Evolutionary conservation across 306 rosid species (phyloP).

Genomic region (Quillaja saponaria): DNA sequence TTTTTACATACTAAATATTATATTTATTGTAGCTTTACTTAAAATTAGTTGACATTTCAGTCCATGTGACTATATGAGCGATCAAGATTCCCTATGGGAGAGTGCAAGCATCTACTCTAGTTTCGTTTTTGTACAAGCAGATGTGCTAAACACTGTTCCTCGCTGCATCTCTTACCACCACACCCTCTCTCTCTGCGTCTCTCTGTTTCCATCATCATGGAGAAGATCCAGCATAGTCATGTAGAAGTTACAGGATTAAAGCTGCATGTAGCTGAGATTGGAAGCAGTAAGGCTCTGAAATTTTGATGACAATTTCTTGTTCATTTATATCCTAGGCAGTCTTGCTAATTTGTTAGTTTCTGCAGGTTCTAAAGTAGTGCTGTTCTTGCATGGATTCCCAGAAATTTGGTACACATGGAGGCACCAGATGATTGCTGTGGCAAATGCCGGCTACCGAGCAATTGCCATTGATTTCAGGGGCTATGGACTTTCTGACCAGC

Average conservation of each 20-base stretch:
- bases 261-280: slow-evolving; percentile 70
- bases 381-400: slow-evolving; percentile 79
- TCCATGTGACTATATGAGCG: too few relatives aligned
- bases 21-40: too few relatives aligned
- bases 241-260: slow-evolving; percentile 67
- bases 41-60: too few relatives aligned
- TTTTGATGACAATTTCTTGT: neutral
- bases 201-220: slow-evolving; percentile 37
- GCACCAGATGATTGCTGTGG: slow-evolving; percentile 70
- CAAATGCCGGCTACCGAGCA: slow-evolving; percentile 63
- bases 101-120: too few relatives aligned
- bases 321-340: neutral
- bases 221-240: slow-evolving; percentile 51
- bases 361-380: slow-evolving; percentile 60
- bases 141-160: neutral
- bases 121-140: too few relatives aligned
- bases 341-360: neutral
- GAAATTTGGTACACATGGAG: slow-evolving; percentile 87
- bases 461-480: slow-evolving; percentile 73
- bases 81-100: too few relatives aligned
- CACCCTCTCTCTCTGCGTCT: neutral
- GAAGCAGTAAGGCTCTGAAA: slow-evolving; percentile 32
- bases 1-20: too few relatives aligned
- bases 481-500: slow-evolving; percentile 76
- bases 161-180: neutral